A percentile compares a stretch with the other conserved stretches of the same genome.
Evolutionary conservation across 305 asterid species (phyloP).

Genomic region (Rubia tinctorum): DNA sequence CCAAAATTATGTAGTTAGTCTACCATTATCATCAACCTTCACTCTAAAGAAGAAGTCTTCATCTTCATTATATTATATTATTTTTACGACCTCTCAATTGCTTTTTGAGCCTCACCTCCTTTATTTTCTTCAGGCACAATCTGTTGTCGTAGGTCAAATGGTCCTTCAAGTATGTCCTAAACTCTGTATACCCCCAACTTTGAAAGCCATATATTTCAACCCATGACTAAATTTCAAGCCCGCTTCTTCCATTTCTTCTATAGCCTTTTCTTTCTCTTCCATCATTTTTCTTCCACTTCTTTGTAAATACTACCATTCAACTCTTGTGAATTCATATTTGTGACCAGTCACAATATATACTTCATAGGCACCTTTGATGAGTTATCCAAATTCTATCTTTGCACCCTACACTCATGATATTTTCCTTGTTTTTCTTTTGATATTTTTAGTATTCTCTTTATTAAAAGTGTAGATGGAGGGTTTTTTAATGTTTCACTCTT

Average conservation of each 20-base stretch:
- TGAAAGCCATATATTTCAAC: neutral
- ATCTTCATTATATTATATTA: neutral
- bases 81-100: neutral
- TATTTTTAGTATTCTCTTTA: no score
- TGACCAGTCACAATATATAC: neutral
- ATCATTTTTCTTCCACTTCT: neutral
- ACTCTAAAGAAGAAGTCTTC: neutral
- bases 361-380: neutral
- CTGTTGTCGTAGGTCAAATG: neutral
- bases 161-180: neutral
- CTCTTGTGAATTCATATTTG: no score
- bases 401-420: neutral
- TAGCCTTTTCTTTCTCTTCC: neutral
- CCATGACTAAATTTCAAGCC: neutral
- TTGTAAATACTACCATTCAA: neutral
- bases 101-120: neutral
- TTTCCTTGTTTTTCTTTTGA: neutral
- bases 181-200: neutral
- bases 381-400: neutral
- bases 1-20: neutral
- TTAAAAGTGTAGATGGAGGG: no score
- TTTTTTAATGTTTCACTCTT: no score
- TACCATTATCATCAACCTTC: neutral
- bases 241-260: neutral
- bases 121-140: no score